These are phyloP conservation scores for Osmanthus fragrans DNA, from an alignment of 257 asterid genomes.

Conservation along the genomic window DNA sequence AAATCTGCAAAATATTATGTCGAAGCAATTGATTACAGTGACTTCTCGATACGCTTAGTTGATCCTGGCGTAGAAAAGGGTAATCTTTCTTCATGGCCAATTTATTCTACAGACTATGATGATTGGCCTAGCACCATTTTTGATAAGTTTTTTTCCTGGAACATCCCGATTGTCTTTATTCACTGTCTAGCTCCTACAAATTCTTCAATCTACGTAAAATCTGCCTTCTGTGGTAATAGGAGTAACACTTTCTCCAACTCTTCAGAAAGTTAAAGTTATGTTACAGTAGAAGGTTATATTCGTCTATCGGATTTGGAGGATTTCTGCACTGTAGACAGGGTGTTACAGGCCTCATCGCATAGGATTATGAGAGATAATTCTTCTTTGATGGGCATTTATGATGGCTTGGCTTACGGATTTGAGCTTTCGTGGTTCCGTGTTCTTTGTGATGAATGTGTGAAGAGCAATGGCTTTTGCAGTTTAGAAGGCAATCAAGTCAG, in stretches of 20 bases:
- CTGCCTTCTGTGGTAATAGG: slow-evolving; percentile 46
- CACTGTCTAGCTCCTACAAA: slow-evolving; percentile 36
- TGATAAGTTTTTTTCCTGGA: background rate
- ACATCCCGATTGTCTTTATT: slow-evolving; percentile 25
- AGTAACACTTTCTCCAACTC: slow-evolving; percentile 29
- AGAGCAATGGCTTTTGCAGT: slow-evolving; percentile 38
- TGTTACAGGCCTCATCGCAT: slow-evolving; percentile 15
- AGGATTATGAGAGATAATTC: slow-evolving; percentile 25
- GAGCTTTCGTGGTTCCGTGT: slow-evolving; percentile 43
- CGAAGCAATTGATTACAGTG: slow-evolving; percentile 37
- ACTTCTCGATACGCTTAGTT: slow-evolving; percentile 34
- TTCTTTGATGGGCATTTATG: slow-evolving; percentile 40
- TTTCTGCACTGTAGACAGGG: slow-evolving; percentile 37
- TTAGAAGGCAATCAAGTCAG: slow-evolving; percentile 35
- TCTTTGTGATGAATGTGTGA: slow-evolving; percentile 50
- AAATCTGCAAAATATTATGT: slow-evolving; percentile 32
- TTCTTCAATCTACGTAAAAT: slow-evolving; percentile 27
- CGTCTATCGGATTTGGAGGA: slow-evolving; percentile 41
- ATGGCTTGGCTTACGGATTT: slow-evolving; percentile 40
- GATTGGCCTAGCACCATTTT: slow-evolving; percentile 31
- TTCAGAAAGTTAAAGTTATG: slow-evolving; percentile 34
- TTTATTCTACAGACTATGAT: slow-evolving; percentile 22
- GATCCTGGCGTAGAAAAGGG: slow-evolving; percentile 36
- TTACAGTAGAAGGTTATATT: slow-evolving; percentile 17
- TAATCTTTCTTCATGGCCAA: slow-evolving; percentile 43